Base-by-base conservation (phyloP, 2,329 filamentous ascomycete genomes). In the Aspergillus costaricaensis region DNA sequence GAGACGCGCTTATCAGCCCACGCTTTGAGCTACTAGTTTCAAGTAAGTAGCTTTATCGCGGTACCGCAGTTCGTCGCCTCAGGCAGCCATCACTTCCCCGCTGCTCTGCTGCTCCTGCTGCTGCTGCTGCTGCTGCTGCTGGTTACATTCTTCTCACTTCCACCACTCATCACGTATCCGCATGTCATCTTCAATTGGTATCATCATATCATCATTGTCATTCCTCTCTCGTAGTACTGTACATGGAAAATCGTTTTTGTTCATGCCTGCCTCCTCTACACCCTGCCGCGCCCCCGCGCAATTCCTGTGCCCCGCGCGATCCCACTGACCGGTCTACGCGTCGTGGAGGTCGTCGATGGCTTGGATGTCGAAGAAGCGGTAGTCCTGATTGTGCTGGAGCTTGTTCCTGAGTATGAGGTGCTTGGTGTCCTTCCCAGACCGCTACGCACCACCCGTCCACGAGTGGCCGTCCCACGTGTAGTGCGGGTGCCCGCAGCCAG, bases 251-350 rank as follows among this genome's bases (percentile, higher is more conserved):
- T 12, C 43, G 19, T 27, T 19, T 50, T 19, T 50, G 30, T 15
- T 53, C 21, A 6, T 47, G 15, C 57, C 14, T n/a, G 19, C 54
- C 43, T 60, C 54, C 43, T 60, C 59, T 67, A 76, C 50, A 63
- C 63, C 59, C 67, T 70, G 4, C 73, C 72, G 25, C 76, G 71
- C 17, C 73, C 74, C 57, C 76, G 75, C 39, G 73, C 62, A 54
- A 72, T 67, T 19, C 72, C 74, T 56, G 74, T 65, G 5, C 74
- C 76, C 59, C 77, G 74, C 21, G 73, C 72, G 60, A 77, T 76
- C 32, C 76, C 76, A 62, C 76, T 77, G n/a, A 63, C 68, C 14
- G 77, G 70, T 59, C 76, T 72, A 64, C 77, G 69, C 30, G 72
- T 73, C 5, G 73, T 68, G 36, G 73, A 72, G 41, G 72, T 70